phyloP scores from a whole-genome alignment of 2,329 filamentous ascomycete genomes.

The Fusarium devonianum region DNA sequence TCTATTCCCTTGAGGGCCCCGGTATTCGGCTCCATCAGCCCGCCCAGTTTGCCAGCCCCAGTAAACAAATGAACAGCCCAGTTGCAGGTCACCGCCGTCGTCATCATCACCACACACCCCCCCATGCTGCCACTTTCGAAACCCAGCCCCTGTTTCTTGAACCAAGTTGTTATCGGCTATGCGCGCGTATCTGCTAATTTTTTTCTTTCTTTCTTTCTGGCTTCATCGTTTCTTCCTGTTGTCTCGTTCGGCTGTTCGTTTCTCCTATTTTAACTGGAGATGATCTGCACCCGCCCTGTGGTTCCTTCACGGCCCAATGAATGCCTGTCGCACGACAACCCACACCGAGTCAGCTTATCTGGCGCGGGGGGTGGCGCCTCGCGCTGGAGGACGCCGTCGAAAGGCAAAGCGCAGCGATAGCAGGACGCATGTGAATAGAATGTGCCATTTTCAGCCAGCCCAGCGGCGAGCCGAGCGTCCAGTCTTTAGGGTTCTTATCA shows the following conservation, averaged over 20 bases:
- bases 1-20: slow-evolving; percentile 10
- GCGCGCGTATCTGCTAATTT: no score
- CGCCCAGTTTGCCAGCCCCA: not conserved
- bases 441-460: slow-evolving; percentile 1
- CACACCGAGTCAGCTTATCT: slow-evolving; percentile 40
- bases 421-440: not conserved
- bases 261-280: not conserved
- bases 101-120: slow-evolving; percentile 12
- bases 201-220: not conserved
- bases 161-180: no score
- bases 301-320: slow-evolving; percentile 22
- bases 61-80: slow-evolving; percentile 2
- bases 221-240: slow-evolving; percentile 6
- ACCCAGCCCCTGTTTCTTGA: not conserved
- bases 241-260: not conserved
- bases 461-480: not conserved
- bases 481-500: not conserved
- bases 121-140: slow-evolving; percentile 16
- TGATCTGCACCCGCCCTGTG: slow-evolving; percentile 4
- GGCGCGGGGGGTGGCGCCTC: slow-evolving; percentile 7
- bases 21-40: slow-evolving; percentile 28
- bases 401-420: not conserved
- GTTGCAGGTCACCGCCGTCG: slow-evolving; percentile 14
- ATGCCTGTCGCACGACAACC: slow-evolving; percentile 24
- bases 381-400: slow-evolving; percentile 6